These are phyloP conservation scores for Cryphonectria nitschkei DNA, from an alignment of 2,329 filamentous ascomycete genomes.

Conservation along the genomic window DNA sequence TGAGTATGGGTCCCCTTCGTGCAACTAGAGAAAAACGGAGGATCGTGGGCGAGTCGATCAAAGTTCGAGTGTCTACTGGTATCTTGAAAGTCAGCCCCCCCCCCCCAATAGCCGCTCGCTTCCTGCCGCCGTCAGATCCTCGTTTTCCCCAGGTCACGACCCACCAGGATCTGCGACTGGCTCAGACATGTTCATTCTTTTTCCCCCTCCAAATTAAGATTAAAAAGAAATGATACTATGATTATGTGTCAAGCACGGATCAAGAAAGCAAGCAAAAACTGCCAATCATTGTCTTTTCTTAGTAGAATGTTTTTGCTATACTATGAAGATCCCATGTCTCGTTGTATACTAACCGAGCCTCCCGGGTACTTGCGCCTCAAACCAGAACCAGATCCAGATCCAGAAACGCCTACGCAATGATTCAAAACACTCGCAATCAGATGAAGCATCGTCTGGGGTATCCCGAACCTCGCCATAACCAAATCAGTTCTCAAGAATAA, in stretches of 20 bases:
- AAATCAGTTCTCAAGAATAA: neutral
- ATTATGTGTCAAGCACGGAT: neutral
- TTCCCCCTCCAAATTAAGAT: neutral
- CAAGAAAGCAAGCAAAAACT: neutral
- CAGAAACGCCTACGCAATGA: conserved; percentile 4
- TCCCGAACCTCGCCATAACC: neutral
- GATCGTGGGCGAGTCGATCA: neutral
- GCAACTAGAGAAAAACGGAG: neutral
- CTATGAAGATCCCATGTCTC: neutral
- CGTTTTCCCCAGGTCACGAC: neutral
- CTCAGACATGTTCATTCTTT: neutral
- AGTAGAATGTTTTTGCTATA: conserved; percentile 16
- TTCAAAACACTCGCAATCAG: neutral
- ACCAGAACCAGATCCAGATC: neutral
- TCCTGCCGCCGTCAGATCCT: neutral
- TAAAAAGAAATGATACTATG: neutral
- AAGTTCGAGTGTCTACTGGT: neutral
- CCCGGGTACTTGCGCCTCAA: neutral
- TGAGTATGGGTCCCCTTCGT: neutral
- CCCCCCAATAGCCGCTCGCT: neutral
- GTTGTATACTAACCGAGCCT: neutral
- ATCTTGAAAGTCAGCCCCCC: neutral
- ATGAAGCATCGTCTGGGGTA: neutral
- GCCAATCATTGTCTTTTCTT: neutral
- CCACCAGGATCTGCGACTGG: neutral